Base-by-base conservation (phyloP, 2,329 filamentous ascomycete species). In the Sporothrix globosa region DNA sequence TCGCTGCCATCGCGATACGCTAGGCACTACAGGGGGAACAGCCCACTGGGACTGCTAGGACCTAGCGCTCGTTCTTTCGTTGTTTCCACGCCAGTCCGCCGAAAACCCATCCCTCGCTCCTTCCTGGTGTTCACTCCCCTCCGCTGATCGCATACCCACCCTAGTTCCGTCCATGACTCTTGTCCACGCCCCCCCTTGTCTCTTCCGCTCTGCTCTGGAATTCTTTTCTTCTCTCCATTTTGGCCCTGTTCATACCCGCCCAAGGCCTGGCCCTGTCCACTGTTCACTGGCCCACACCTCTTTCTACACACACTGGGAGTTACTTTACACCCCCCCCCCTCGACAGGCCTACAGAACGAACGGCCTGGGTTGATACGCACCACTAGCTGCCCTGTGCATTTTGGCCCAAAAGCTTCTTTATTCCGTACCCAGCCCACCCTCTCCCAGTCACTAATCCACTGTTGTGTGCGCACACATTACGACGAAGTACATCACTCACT, bases 301-400 rank as follows among this genome's bases (percentile, higher is more conserved):
- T 63, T 27, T 39, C 58, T 39, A 63, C 58, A 27, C 39, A 46
- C n/a, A 46, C 58, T 61, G 56, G n/a, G n/a, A 63, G n/a, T 27
- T 63, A 19, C 21, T 46, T 9, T 21, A 67, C 66, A 39, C 63
- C 69, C 68, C 65, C 65, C 68, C 63, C 44, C 67, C 48, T 41
- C 52, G 21, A 41, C 56, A 21, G 14, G 27, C 46, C 21, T 53
- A 46, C 27, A 39, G 44, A 52, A 66, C 61, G 46, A 17, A 66
- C 61, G 46, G 10, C 52, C 39, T 34, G 30, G 53, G 24, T 21
- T 30, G 48, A 48, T 34, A 53, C 50, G n/a, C 30, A 67, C 63
- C 34, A 58, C 52, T 39, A 68, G 52, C 66, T 68, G 66, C 66
- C 53, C 66, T 58, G 65, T 44, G 52, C 52, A 56, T 58, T 56